These are phyloP conservation scores for Aspergillus conjunctus DNA, from an alignment of 495 filamentous ascomycete genomes.

Conservation along the genomic window DNA sequence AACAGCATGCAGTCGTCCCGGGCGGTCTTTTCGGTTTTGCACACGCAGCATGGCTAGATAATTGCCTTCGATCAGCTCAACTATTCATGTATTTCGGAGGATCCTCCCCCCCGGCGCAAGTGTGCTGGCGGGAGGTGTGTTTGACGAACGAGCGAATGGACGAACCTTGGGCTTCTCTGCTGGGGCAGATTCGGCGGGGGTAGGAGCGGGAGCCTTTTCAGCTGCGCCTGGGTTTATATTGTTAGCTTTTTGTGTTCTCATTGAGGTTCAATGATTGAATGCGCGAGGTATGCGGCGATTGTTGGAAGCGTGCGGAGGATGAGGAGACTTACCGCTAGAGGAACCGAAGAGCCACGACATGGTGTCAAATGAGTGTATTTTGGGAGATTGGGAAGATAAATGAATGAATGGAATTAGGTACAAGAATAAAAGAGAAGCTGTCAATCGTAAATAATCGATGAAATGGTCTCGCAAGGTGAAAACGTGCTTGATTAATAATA, in stretches of 20 bases:
- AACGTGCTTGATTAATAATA: slow-evolving; percentile 38
- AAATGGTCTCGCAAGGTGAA: slow-evolving; percentile 6
- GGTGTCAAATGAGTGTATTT: slow-evolving; percentile 10
- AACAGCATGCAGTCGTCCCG: slow-evolving; percentile 99
- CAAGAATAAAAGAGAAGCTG: background rate
- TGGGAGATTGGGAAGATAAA: background rate
- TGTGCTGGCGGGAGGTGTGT: no score
- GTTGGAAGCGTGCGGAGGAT: no score
- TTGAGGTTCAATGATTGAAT: background rate
- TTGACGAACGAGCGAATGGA: background rate
- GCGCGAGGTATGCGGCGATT: no score
- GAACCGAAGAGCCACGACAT: slow-evolving; percentile 50
- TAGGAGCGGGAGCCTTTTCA: slow-evolving; percentile 29
- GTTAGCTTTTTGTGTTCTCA: slow-evolving; percentile 1
- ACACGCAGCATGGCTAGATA: slow-evolving; percentile 89
- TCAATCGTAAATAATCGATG: background rate
- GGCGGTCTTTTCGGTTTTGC: slow-evolving; percentile 87
- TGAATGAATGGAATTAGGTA: slow-evolving; percentile 4
- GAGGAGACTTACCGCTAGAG: slow-evolving; percentile 37
- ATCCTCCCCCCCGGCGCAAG: background rate
- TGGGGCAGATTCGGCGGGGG: slow-evolving; percentile 32
- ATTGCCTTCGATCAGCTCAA: slow-evolving; percentile 12
- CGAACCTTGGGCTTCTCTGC: slow-evolving; percentile 60
- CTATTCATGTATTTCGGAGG: background rate
- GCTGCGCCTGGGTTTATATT: slow-evolving; percentile 21